Conservation (phyloP, 495 filamentous ascomycete species). For the Penicillium nucicola region DNA sequence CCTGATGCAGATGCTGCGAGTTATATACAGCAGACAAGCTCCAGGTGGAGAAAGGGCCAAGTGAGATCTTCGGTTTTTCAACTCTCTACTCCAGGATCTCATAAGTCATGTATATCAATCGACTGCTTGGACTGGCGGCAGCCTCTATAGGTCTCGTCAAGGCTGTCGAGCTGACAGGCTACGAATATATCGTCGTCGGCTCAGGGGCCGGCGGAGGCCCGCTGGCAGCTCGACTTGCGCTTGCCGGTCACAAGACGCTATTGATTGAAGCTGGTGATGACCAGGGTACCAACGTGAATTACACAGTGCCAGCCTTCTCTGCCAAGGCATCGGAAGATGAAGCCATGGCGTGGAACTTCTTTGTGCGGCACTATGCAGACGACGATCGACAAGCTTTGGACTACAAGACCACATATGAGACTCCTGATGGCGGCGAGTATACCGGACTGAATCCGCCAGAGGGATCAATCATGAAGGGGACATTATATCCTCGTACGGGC, state of each 20-base stretch:
- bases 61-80: too few species aligned
- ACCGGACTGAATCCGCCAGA: slow-evolving; percentile 36
- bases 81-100: too few species aligned
- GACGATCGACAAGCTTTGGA: slow-evolving; percentile 37
- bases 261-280: slow-evolving; percentile 65
- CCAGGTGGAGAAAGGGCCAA: too few species aligned
- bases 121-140: slow-evolving; percentile 13
- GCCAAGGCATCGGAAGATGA: slow-evolving; percentile 38
- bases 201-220: slow-evolving; percentile 64
- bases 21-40: too few species aligned
- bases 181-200: slow-evolving; percentile 68
- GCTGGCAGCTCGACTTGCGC: slow-evolving; percentile 57
- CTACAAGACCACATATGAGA: slow-evolving; percentile 42
- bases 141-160: slow-evolving; percentile 19
- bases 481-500: slow-evolving; percentile 45
- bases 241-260: slow-evolving; percentile 56
- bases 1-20: too few species aligned
- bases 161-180: slow-evolving; percentile 33
- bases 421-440: slow-evolving; percentile 35
- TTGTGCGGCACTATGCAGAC: slow-evolving; percentile 43
- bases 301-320: slow-evolving; percentile 38
- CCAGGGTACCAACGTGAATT: slow-evolving; percentile 41
- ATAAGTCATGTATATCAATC: slow-evolving; percentile 1
- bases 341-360: slow-evolving; percentile 45
- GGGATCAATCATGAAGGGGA: slow-evolving; percentile 38